A percentile compares a stretch with the other conserved stretches of the same genome.
Conservation (phyloP, 192 early-diverging fungal species). For the Dispira parvispora region DNA sequence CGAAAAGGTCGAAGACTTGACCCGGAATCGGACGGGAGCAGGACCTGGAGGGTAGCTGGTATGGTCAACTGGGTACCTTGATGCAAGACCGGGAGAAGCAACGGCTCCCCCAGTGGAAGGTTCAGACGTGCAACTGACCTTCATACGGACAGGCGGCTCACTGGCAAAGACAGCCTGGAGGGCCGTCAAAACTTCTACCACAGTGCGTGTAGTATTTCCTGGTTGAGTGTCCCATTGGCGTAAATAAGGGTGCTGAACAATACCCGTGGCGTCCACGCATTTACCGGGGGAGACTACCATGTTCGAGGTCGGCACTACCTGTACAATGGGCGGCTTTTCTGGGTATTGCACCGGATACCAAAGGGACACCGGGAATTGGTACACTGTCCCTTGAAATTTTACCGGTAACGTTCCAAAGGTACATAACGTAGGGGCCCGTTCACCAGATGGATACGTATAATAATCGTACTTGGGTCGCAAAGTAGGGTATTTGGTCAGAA, state of each 20-base stretch:
- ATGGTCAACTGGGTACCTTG: no score
- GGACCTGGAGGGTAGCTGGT: no score
- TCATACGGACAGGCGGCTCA: conserved; percentile 66
- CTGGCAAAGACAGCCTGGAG: conserved; percentile 52
- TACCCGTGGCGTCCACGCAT: conserved; percentile 70
- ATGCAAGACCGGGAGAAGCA: no score
- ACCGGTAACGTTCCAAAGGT: conserved; percentile 66
- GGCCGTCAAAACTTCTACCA: conserved; percentile 37
- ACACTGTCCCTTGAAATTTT: conserved; percentile 53
- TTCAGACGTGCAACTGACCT: conserved; percentile 17
- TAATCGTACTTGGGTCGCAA: conserved; percentile 7
- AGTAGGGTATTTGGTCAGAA: neutral
- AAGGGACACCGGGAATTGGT: conserved; percentile 84
- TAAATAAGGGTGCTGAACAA: conserved; percentile 72
- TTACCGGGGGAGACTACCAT: conserved; percentile 73
- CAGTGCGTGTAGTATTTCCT: conserved; percentile 15
- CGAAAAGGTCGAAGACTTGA: no score
- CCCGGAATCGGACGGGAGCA: no score
- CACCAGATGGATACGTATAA: neutral
- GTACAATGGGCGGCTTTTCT: conserved; percentile 53
- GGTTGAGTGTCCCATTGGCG: conserved; percentile 35
- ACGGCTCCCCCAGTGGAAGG: conserved; percentile 16
- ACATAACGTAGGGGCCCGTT: neutral
- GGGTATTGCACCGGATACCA: conserved; percentile 82
- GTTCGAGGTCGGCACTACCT: conserved; percentile 71